phyloP scores from a whole-genome alignment of 345 rosid species.

The Diplotaxis tenuifolia region DNA sequence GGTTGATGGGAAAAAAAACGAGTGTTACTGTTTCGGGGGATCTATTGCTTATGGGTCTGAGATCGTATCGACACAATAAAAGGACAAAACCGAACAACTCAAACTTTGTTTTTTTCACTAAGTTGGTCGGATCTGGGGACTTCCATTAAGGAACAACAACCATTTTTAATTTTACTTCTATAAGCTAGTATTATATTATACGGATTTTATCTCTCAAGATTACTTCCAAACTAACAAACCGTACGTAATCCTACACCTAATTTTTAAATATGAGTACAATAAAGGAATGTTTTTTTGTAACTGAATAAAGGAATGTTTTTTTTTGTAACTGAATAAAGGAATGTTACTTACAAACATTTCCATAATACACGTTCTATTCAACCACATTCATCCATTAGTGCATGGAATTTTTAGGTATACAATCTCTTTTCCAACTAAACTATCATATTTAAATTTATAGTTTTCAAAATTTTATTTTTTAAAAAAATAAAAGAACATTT shows the following conservation, averaged over 20 bases:
- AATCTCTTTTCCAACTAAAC: not conserved
- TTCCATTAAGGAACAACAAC: conserved; percentile 11
- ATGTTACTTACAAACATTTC: not conserved
- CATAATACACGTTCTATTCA: not conserved
- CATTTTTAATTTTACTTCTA: not conserved
- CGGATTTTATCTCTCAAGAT: not conserved
- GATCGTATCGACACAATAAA: conserved; percentile 7
- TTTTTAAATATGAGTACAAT: no score
- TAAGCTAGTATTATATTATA: no score
- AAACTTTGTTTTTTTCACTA: not conserved
- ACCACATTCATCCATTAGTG: not conserved
- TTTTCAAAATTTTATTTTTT: no score
- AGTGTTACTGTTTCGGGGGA: conserved; percentile 19
- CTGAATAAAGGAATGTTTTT: not conserved
- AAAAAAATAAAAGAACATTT: no score
- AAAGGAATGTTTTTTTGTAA: not conserved
- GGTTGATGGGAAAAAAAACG: not conserved
- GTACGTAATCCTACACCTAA: not conserved
- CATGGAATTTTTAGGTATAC: no score
- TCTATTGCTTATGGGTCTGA: not conserved
- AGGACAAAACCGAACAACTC: not conserved
- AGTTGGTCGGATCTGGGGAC: conserved; percentile 25
- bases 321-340: no score
- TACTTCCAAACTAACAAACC: not conserved
- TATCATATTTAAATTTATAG: no score